These are phyloP conservation scores for Buxus sempervirens DNA, from an alignment of 164 flowering plant species.

Conservation along the genomic window DNA sequence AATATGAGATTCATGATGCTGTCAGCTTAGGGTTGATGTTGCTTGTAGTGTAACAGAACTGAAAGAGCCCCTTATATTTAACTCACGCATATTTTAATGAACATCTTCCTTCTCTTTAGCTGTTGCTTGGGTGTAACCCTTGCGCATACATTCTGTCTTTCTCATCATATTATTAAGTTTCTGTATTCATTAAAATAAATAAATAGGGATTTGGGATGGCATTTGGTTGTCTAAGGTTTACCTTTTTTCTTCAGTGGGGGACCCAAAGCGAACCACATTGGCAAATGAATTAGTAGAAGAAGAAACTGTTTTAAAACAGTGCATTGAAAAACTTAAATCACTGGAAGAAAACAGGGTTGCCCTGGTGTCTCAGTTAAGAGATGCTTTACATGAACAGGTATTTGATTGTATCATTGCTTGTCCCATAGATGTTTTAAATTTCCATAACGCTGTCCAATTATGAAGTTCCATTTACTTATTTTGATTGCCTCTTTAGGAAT, in stretches of 20 bases:
- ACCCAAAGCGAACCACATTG: slow-evolving; percentile 60
- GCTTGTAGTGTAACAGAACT: no score
- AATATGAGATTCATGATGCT: background rate
- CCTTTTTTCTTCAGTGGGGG: slow-evolving; percentile 48
- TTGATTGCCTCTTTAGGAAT: slow-evolving; percentile 52
- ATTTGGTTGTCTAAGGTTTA: slow-evolving; percentile 8
- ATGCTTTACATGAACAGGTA: slow-evolving; percentile 88
- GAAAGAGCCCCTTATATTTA: no score
- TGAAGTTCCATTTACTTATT: slow-evolving; percentile 16
- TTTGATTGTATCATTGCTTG: background rate
- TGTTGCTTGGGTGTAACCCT: no score
- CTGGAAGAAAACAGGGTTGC: slow-evolving; percentile 67
- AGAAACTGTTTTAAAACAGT: slow-evolving; percentile 58
- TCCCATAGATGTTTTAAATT: slow-evolving; percentile 6
- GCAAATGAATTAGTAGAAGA: slow-evolving; percentile 74
- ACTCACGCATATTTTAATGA: no score
- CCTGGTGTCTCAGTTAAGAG: slow-evolving; percentile 74
- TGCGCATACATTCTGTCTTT: no score
- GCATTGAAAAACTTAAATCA: slow-evolving; percentile 78
- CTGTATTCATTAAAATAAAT: no score
- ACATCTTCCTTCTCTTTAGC: no score
- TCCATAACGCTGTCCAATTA: background rate
- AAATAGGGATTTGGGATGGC: background rate
- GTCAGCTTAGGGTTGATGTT: no score
- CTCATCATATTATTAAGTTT: no score